Base-by-base conservation (phyloP, 2,329 filamentous ascomycete species). In the Scopulariopsis brevicaulis region DNA sequence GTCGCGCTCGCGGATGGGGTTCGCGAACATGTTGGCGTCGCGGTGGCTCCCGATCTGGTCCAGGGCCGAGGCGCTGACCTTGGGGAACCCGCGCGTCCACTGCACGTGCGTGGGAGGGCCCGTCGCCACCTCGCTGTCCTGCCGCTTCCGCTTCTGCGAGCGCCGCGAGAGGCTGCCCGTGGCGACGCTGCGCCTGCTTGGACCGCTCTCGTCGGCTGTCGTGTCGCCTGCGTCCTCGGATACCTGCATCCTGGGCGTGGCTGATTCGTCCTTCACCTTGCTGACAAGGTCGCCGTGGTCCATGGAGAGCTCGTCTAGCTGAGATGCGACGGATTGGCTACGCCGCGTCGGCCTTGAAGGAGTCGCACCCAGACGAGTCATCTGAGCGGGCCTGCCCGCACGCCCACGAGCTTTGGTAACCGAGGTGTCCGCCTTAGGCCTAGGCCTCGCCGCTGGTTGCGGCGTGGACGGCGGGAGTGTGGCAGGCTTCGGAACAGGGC, bases 21-120 rank as follows among this genome's bases (percentile, higher is more conserved):
- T 85, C 32, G 86, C 85, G 66, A 93, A 93, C 71, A 90, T 89
- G 63, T 89, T 90, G 53, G 87, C 89, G 63, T 88, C 83, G 37
- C 87, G 86, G 68, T 92, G 88, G 57, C 84, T 87, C 25, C 84
- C 82, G 60, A 92, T 88, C 64, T 90, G 85, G 66, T 91, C 88
- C 62, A 92, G 77, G 14, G 89, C 84, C 4, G 86, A 85, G 4
- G 81, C 81, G 35, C 85, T 86, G 15, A 90, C 88, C 63, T 86
- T 84, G 40, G 86, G 82, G 65, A 93, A 86, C 54, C 86, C 86
- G 54, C 88, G 84, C 15, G 88, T 90, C 76, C 87, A 89, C 48
- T 89, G 76, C 5, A 92, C 87, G 59, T 89, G 81, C 10, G 82
- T 82, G 24, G 83, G 81, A 32, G 85, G 83, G 61, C 64, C 73